Percentiles rank a stretch among this genome's conserved stretches.
Conservation (phyloP, 1,284 basidiomycete species). For the Cutaneotrichosporon mucoides region DNA sequence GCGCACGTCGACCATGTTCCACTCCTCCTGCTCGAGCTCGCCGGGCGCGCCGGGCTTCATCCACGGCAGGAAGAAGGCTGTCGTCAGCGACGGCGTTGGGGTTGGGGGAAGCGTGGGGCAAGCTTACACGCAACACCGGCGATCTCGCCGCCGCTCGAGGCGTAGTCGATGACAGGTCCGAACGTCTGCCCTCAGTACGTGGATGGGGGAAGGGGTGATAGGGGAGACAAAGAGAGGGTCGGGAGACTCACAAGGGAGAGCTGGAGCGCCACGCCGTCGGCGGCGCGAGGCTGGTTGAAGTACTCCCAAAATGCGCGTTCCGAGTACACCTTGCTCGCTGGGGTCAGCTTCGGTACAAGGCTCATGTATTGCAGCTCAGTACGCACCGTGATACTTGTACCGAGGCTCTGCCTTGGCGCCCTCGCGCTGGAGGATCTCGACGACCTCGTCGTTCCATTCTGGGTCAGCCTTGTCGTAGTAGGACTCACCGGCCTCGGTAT, state of each 20-base stretch:
- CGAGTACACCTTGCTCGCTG: constrained; percentile 25
- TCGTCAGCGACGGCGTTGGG: background rate
- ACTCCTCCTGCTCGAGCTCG: background rate
- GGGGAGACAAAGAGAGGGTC: no score
- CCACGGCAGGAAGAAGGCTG: constrained; percentile 3
- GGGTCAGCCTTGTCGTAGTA: background rate
- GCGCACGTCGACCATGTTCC: constrained; percentile 10
- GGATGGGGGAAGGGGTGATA: no score
- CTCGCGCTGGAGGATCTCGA: constrained; percentile 2
- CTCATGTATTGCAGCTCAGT: background rate
- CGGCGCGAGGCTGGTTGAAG: constrained; percentile 13
- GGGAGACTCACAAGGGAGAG: no score
- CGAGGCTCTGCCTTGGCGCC: background rate
- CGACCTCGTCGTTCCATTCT: constrained; percentile 60
- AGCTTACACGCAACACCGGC: constrained; percentile 27
- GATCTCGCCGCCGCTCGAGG: constrained; percentile 31
- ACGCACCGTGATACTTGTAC: constrained; percentile 13
- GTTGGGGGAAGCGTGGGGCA: no score
- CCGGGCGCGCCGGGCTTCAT: background rate
- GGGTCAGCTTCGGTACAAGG: background rate
- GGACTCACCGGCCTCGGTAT: constrained; percentile 25
- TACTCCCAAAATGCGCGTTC: constrained; percentile 33
- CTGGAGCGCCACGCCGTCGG: constrained; percentile 12
- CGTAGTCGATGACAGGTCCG: constrained; percentile 3
- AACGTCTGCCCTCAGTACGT: constrained; percentile 1